Evolutionary conservation across 164 flowering plant genomes (phyloP).

Genomic region (Chloranthus sessilifolius): DNA sequence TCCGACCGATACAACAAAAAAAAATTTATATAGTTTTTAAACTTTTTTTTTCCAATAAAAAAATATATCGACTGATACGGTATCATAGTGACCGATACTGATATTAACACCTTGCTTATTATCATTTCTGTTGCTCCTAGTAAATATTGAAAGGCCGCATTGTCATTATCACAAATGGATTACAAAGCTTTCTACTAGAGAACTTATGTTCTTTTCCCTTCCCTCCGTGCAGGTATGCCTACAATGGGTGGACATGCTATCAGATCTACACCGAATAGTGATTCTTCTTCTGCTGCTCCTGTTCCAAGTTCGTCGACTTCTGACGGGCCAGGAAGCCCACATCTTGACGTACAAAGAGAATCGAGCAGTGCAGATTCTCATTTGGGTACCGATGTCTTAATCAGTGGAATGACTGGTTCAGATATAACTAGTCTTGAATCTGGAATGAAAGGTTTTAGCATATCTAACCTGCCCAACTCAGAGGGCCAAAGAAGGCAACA

Average conservation of each 20-base stretch:
- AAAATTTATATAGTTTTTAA: too few species aligned
- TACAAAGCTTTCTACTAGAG: too few species aligned
- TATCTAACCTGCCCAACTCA: conserved; percentile 22
- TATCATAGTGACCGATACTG: too few species aligned
- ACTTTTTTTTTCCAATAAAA: too few species aligned
- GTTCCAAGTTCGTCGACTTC: conserved; percentile 16
- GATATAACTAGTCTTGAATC: conserved; percentile 25
- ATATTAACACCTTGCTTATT: too few species aligned
- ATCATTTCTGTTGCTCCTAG: too few species aligned
- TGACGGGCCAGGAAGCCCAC: conserved; percentile 20
- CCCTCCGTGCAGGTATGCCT: conserved; percentile 13
- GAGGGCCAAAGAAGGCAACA: conserved; percentile 19
- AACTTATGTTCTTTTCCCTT: too few species aligned
- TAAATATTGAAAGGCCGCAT: too few species aligned
- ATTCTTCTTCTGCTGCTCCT: conserved; percentile 14
- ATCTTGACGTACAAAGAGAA: conserved; percentile 21
- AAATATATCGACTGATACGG: too few species aligned
- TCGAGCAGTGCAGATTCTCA: conserved; percentile 16
- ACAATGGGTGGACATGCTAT: conserved; percentile 18
- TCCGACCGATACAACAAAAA: too few species aligned
- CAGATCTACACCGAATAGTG: conserved; percentile 18
- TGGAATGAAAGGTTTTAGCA: conserved; percentile 25
- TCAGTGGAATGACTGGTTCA: conserved; percentile 16
- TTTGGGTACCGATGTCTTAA: conserved; percentile 20
- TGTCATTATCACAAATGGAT: too few species aligned